phyloP scores from a whole-genome alignment of 2,329 filamentous ascomycete genomes.

The Sporothrix pallida region DNA sequence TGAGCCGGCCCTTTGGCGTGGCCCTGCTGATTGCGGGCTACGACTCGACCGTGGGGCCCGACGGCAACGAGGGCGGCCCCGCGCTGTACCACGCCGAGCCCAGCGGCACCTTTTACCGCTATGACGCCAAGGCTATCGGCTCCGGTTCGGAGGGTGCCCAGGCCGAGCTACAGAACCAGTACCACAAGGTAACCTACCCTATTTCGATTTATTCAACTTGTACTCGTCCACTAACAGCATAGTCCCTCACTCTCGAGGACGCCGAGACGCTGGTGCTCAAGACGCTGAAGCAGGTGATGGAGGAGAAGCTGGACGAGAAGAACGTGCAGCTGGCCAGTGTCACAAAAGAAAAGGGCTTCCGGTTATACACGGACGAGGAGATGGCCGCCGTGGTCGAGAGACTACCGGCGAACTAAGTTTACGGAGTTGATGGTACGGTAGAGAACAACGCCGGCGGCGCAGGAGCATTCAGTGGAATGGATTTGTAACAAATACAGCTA shows the following conservation, averaged over 20 bases:
- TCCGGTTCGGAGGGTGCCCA: conserved; percentile 97
- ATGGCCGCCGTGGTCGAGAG: conserved; percentile 92
- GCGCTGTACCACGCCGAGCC: conserved; percentile 98
- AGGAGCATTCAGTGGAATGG: not conserved
- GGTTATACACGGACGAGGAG: conserved; percentile 97
- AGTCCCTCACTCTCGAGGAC: conserved; percentile 88
- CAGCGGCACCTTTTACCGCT: conserved; percentile 97
- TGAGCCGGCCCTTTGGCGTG: conserved; percentile 96
- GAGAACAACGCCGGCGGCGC: not conserved
- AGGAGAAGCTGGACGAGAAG: conserved; percentile 98
- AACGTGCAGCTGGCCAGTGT: conserved; percentile 98
- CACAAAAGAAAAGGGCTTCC: conserved; percentile 96
- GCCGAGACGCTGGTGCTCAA: conserved; percentile 95
- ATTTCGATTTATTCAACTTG: no score
- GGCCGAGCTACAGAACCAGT: conserved; percentile 97
- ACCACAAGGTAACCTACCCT: conserved; percentile 72
- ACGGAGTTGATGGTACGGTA: not conserved
- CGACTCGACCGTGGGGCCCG: conserved; percentile 55
- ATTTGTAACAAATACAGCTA: conserved; percentile 27
- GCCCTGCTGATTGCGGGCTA: conserved; percentile 95
- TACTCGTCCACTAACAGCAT: not conserved
- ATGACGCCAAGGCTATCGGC: conserved; percentile 98
- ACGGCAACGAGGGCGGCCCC: conserved; percentile 77
- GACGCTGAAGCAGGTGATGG: conserved; percentile 99
- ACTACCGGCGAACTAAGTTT: conserved; percentile 67